These are phyloP conservation scores for Sporothrix pseudoabietina DNA, from an alignment of 2,329 filamentous ascomycete species.

Conservation along the genomic window DNA sequence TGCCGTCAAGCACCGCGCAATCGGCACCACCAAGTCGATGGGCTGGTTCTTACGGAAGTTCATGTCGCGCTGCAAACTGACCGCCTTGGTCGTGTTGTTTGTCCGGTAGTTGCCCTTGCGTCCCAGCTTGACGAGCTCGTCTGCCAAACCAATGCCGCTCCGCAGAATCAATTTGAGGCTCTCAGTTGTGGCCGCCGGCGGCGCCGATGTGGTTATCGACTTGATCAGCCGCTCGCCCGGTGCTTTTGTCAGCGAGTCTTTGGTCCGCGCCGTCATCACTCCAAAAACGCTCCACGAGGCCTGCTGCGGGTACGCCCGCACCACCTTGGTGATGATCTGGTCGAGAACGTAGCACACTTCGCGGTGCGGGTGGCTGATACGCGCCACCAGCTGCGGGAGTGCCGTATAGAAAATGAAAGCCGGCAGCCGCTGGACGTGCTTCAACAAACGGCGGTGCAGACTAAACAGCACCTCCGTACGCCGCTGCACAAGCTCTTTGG, in stretches of 20 bases:
- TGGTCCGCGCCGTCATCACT: constrained; percentile 65
- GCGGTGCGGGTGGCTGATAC: constrained; percentile 82
- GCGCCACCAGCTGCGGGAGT: constrained; percentile 90
- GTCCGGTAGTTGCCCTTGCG: constrained; percentile 78
- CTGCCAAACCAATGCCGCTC: constrained; percentile 56
- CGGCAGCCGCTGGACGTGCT: constrained; percentile 72
- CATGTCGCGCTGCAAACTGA: constrained; percentile 76
- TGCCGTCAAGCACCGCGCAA: constrained; percentile 81
- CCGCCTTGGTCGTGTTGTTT: constrained; percentile 66
- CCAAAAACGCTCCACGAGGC: constrained; percentile 89
- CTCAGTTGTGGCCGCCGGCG: not conserved
- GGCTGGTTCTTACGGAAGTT: constrained; percentile 82
- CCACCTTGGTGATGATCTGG: constrained; percentile 82
- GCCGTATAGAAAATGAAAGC: constrained; percentile 79
- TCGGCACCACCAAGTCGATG: constrained; percentile 82
- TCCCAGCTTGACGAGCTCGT: constrained; percentile 50
- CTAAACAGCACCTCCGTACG: constrained; percentile 67
- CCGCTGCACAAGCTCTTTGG: constrained; percentile 54
- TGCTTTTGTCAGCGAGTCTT: constrained; percentile 58
- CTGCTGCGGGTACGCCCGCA: constrained; percentile 83
- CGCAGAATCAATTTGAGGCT: constrained; percentile 22
- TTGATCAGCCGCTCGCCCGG: constrained; percentile 60
- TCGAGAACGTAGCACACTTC: constrained; percentile 77
- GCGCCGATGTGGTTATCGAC: constrained; percentile 33
- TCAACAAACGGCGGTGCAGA: constrained; percentile 74